phyloP scores from a whole-genome alignment of 164 flowering plant genomes.

The Annona squamosa region DNA sequence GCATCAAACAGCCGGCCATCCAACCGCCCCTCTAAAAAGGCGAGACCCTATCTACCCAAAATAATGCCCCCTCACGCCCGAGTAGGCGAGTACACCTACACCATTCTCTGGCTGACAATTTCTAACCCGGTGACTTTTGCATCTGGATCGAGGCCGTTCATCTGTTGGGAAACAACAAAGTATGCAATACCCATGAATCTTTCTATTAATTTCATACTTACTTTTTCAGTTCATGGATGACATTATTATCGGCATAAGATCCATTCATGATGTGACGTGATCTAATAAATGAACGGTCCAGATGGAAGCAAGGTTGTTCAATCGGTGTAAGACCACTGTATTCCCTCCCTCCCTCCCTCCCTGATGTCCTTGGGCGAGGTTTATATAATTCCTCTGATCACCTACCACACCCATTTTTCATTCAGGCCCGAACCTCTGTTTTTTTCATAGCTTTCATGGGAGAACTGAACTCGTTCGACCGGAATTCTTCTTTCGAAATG shows the following conservation, averaged over 20 bases:
- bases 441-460: not conserved
- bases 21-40: not conserved
- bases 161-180: not conserved
- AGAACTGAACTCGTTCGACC: not conserved
- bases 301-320: not conserved
- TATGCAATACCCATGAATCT: not conserved
- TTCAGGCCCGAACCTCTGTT: not conserved
- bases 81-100: not conserved
- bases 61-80: not conserved
- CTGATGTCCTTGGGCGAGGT: not conserved
- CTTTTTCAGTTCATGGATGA: not conserved
- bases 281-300: not conserved
- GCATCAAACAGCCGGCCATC: conserved; percentile 5
- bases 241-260: not conserved
- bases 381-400: not conserved
- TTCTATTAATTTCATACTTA: no score
- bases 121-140: not conserved
- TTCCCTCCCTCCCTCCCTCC: no score
- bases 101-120: not conserved
- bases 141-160: not conserved
- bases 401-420: no score
- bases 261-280: not conserved
- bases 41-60: not conserved
- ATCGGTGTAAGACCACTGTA: not conserved
- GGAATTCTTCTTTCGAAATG: not conserved